Conservation (phyloP, 192 early-diverging fungal species). For the Dimargaris cristalligena region DNA sequence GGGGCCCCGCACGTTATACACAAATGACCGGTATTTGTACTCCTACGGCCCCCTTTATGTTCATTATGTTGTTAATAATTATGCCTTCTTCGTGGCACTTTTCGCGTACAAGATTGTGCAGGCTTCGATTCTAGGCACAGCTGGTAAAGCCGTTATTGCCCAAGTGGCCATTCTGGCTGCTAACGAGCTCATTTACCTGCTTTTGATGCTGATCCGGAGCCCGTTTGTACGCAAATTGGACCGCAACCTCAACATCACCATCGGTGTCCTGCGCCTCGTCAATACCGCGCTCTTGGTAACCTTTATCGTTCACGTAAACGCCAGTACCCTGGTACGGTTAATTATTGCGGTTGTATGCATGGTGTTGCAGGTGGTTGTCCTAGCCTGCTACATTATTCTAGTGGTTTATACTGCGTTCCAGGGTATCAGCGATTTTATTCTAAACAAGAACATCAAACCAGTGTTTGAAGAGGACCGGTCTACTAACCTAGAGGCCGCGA, state of each 20-base stretch:
- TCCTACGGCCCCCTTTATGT: constrained; percentile 3
- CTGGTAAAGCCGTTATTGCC: background rate
- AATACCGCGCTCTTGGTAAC: background rate
- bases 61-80: background rate
- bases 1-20: background rate
- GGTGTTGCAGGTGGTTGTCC: background rate
- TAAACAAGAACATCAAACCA: background rate
- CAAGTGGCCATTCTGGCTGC: constrained; percentile 6
- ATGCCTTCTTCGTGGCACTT: constrained; percentile 6
- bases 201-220: background rate
- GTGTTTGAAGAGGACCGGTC: background rate
- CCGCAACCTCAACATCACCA: background rate
- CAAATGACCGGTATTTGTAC: constrained; percentile 1
- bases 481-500: background rate
- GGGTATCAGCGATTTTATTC: background rate
- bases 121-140: constrained; percentile 4
- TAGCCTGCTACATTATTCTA: background rate
- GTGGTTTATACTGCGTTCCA: background rate
- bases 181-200: background rate
- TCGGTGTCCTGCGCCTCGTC: background rate
- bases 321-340: background rate
- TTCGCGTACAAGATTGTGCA: constrained; percentile 2
- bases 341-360: background rate
- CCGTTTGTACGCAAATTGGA: constrained; percentile 9
- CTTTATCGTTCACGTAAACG: background rate